These are phyloP conservation scores for Magnolia kwangsiensis DNA, from an alignment of 164 flowering plant species.

Conservation along the genomic window DNA sequence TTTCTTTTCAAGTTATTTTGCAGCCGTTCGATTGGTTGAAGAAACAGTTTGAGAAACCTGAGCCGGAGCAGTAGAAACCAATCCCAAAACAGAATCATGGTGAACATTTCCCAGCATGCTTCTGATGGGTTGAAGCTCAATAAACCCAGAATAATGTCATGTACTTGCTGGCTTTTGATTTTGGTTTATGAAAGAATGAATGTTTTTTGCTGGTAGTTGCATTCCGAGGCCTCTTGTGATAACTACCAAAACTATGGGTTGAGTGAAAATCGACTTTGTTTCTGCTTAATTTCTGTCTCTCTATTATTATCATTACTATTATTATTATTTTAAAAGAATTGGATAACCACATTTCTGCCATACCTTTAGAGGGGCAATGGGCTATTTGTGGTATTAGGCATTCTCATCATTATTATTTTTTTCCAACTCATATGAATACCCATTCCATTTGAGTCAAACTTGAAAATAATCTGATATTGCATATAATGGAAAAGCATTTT, in stretches of 20 bases:
- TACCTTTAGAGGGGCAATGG: too few relatives aligned
- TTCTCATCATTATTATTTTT: too few relatives aligned
- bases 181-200: not conserved
- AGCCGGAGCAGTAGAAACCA: slow-evolving; percentile 4
- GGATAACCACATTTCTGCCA: too few relatives aligned
- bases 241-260: not conserved
- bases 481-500: too few relatives aligned
- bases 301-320: too few relatives aligned
- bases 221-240: not conserved
- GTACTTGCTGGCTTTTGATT: not conserved
- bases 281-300: not conserved
- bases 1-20: slow-evolving; percentile 1
- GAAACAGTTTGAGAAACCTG: slow-evolving; percentile 9
- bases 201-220: not conserved
- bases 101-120: not conserved
- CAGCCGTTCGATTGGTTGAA: slow-evolving; percentile 16
- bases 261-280: not conserved
- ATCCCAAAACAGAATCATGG: not conserved
- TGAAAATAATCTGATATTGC: too few relatives aligned
- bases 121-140: not conserved
- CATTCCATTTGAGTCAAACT: too few relatives aligned
- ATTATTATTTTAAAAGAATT: too few relatives aligned
- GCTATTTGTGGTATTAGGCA: too few relatives aligned
- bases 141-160: not conserved
- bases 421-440: too few relatives aligned